Evolutionary conservation across 1,139 yeast species (phyloP).

Genomic region (Debaryomyces sp.): DNA sequence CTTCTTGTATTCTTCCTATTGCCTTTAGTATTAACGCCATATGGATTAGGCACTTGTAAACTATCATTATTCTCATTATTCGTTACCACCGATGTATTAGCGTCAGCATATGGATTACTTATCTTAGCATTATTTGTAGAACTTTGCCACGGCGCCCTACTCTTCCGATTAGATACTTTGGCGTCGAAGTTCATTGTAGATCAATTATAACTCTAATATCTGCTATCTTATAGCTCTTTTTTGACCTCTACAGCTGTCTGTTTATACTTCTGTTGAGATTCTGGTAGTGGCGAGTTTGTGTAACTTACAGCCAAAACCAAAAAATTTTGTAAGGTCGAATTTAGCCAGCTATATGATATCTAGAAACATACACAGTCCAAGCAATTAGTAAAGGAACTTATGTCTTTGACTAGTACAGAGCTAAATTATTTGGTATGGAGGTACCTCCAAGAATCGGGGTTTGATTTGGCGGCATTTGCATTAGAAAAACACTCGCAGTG

Average conservation of each 20-base stretch:
- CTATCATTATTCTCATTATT: conserved; percentile 9
- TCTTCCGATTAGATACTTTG: conserved; percentile 40
- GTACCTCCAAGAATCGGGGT: conserved; percentile 86
- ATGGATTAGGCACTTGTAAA: conserved; percentile 17
- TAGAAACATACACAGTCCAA: neutral
- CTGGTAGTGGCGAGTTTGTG: conserved; percentile 5
- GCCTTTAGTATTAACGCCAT: conserved; percentile 14
- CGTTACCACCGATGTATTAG: conserved; percentile 21
- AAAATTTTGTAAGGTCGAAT: neutral
- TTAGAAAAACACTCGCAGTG: conserved; percentile 75
- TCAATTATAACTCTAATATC: neutral
- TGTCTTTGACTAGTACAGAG: conserved; percentile 85
- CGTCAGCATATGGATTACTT: conserved; percentile 41
- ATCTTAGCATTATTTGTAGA: conserved; percentile 18
- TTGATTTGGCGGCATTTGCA: conserved; percentile 79
- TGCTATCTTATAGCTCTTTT: neutral
- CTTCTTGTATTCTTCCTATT: conserved; percentile 35
- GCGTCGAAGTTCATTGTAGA: conserved; percentile 31
- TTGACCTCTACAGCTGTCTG: neutral
- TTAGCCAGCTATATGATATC: neutral
- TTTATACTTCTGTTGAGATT: neutral
- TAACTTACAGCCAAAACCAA: neutral
- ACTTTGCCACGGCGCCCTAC: conserved; percentile 50
- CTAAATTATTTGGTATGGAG: conserved; percentile 92
- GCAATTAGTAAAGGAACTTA: conserved; percentile 20